phyloP scores from a whole-genome alignment of 768 basidiomycete species.

The Kockovaella imperatae region DNA sequence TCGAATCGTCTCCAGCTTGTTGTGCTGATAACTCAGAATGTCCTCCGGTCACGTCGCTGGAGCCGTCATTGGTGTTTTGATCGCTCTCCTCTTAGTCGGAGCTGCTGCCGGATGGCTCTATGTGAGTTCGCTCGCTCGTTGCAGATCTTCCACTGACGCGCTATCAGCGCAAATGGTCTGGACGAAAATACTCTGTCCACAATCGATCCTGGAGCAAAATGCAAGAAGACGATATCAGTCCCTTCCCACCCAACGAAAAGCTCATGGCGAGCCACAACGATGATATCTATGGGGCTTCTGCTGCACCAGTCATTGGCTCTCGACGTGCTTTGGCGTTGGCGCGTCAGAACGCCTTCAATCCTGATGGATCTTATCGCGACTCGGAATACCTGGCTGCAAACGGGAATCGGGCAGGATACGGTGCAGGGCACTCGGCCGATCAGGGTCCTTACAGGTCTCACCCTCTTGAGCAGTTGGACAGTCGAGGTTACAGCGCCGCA shows the following conservation, averaged over 20 bases:
- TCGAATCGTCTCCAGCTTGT: too few species aligned
- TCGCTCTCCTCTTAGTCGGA: slow-evolving; percentile 28
- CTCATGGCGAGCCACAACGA: slow-evolving; percentile 10
- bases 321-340: slow-evolving; percentile 31
- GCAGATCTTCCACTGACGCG: slow-evolving; percentile 4
- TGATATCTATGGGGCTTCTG: slow-evolving; percentile 27
- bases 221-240: slow-evolving; percentile 32
- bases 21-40: too few species aligned
- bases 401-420: slow-evolving; percentile 31
- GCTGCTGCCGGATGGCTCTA: slow-evolving; percentile 28
- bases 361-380: slow-evolving; percentile 17
- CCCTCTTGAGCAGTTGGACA: too few species aligned
- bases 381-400: slow-evolving; percentile 17
- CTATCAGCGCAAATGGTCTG: slow-evolving; percentile 28
- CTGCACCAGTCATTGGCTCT: slow-evolving; percentile 35
- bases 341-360: slow-evolving; percentile 18
- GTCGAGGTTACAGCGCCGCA: slow-evolving; percentile 27
- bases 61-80: slow-evolving; percentile 22
- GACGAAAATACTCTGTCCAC: slow-evolving; percentile 18
- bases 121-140: slow-evolving; percentile 12
- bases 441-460: too few species aligned
- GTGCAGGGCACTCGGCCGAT: slow-evolving; percentile 8
- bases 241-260: slow-evolving; percentile 17
- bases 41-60: slow-evolving; percentile 33
- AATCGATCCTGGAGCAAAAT: slow-evolving; percentile 30